phyloP scores from a whole-genome alignment of 768 basidiomycete genomes.

The Termitomyces sp. region DNA sequence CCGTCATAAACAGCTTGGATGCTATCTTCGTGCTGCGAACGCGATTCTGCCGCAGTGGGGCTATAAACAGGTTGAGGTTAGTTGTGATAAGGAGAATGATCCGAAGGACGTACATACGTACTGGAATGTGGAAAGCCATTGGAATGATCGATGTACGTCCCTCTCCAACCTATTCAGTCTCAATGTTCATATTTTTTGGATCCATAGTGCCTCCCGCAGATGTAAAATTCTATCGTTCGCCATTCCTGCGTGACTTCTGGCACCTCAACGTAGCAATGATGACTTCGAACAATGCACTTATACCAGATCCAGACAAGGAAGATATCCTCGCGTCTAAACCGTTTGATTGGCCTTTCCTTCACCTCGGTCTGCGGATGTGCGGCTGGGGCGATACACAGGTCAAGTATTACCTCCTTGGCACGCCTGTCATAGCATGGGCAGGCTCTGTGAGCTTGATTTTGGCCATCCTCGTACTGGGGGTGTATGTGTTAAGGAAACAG shows the following conservation, averaged over 20 bases:
- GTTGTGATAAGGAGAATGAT: conserved; percentile 85
- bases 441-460: conserved; percentile 60
- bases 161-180: neutral
- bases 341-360: conserved; percentile 89
- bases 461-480: conserved; percentile 42
- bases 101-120: conserved; percentile 79
- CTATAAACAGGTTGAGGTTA: conserved; percentile 97
- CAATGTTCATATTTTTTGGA: neutral
- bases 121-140: conserved; percentile 98
- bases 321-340: conserved; percentile 94
- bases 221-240: conserved; percentile 78
- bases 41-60: conserved; percentile 94
- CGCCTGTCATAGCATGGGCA: conserved; percentile 92
- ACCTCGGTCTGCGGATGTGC: conserved; percentile 92
- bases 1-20: conserved; percentile 69
- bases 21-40: conserved; percentile 88
- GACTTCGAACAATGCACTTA: conserved; percentile 97
- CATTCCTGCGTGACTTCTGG: conserved; percentile 96
- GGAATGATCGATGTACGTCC: conserved; percentile 86
- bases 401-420: conserved; percentile 93
- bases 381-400: conserved; percentile 85
- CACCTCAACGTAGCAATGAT: conserved; percentile 99
- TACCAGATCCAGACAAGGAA: conserved; percentile 98
- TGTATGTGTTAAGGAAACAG: conserved; percentile 80
- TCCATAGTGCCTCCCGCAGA: conserved; percentile 74